Evolutionary conservation across 176 grass and related monocot genomes (phyloP).

Genomic region (Hordeum marinum): DNA sequence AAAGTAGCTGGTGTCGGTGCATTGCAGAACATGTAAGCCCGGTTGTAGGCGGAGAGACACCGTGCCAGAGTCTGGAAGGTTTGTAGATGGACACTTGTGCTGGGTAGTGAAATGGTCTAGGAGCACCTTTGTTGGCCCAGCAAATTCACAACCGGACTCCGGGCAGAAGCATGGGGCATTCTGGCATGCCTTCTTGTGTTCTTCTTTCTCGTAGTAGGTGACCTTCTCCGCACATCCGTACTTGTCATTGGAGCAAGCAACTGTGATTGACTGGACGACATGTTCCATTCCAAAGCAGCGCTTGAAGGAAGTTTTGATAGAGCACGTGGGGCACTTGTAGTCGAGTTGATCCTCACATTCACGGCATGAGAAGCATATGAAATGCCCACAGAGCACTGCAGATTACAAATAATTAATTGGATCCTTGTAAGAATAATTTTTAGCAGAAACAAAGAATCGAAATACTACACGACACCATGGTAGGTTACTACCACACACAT

Average conservation of each 20-base stretch:
- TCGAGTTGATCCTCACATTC: background rate
- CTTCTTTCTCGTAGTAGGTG: background rate
- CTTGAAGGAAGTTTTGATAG: background rate
- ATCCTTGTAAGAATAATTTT: background rate
- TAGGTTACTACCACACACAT: background rate
- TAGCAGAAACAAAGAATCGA: background rate
- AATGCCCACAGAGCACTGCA: background rate
- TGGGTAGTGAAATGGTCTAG: background rate
- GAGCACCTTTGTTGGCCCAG: background rate
- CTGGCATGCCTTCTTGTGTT: background rate
- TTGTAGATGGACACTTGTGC: background rate
- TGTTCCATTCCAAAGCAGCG: slow-evolving; percentile 2
- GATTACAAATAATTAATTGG: background rate
- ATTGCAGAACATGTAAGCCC: background rate
- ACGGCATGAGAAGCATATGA: background rate
- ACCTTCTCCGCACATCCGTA: slow-evolving; percentile 1
- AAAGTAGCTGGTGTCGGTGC: background rate
- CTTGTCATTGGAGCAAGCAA: background rate
- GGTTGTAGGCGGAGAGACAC: background rate
- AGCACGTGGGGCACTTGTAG: background rate
- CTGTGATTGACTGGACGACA: background rate
- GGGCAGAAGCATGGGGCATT: slow-evolving; percentile 1
- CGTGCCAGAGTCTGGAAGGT: background rate
- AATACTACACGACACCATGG: background rate
- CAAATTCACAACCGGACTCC: background rate